phyloP scores from a whole-genome alignment of 352 stramenopile species.

The Phytophthora pini region DNA sequence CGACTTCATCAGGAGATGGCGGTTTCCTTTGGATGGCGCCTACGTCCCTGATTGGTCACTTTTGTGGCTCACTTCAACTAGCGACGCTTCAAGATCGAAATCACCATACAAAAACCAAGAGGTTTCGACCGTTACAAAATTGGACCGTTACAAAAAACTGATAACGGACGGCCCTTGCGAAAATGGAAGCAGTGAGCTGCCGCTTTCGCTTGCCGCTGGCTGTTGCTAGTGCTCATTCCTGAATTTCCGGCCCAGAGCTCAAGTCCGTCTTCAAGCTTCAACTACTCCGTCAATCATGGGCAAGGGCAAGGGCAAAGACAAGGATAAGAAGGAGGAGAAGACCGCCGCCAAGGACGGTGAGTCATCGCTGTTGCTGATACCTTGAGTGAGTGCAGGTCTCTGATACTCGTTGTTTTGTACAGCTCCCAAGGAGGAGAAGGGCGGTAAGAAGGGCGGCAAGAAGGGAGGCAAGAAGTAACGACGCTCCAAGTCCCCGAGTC shows the following conservation, averaged over 20 bases:
- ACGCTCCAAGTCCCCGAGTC: slow-evolving; percentile 9
- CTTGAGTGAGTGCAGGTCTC: background rate
- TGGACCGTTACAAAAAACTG: background rate
- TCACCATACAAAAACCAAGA: slow-evolving; percentile 23
- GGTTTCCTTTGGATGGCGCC: slow-evolving; percentile 5
- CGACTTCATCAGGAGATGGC: background rate
- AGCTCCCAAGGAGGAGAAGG: slow-evolving; percentile 43
- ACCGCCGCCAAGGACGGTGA: slow-evolving; percentile 47
- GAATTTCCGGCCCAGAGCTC: slow-evolving; percentile 19
- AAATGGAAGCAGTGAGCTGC: background rate
- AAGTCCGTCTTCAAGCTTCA: slow-evolving; percentile 19
- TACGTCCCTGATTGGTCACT: background rate
- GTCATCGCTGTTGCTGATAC: background rate
- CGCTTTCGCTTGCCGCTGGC: background rate
- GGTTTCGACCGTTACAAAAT: slow-evolving; percentile 8
- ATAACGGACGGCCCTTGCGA: slow-evolving; percentile 13
- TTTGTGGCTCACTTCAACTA: slow-evolving; percentile 26
- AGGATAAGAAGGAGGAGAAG: slow-evolving; percentile 46
- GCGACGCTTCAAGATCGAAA: slow-evolving; percentile 31
- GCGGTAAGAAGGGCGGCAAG: slow-evolving; percentile 51
- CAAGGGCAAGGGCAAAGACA: slow-evolving; percentile 46
- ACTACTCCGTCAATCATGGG: slow-evolving; percentile 16
- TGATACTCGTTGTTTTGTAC: slow-evolving; percentile 7
- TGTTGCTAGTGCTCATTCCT: slow-evolving; percentile 16
- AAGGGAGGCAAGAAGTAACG: slow-evolving; percentile 67